Evolutionary conservation across 192 early-diverging fungal species (phyloP), one percentile per base, ranked within the genome.

Genomic region (Chytriomyces sp.): DNA sequence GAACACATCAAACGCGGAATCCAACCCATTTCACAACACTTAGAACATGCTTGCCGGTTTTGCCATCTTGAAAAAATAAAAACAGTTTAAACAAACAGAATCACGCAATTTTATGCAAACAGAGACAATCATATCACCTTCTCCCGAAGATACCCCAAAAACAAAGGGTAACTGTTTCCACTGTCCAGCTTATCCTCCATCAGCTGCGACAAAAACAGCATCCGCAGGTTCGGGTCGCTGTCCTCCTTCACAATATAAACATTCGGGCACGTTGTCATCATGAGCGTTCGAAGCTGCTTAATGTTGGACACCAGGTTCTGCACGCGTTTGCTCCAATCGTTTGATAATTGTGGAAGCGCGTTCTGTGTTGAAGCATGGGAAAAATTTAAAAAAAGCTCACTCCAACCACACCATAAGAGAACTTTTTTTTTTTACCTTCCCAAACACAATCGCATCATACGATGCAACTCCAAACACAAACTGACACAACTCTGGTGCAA

Each of bases 221-320:
- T 85, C 6, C 97, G 89, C 72, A 96, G 68, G 6, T 83, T 85
- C 24, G 92, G 89, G 72, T 97, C 95, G 16, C 93, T 94, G 76
- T 98, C 96, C 79, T 98, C 96, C 84, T 95, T 95, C 64, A 95
- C 90, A 50, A 98, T 81, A 79, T 93, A 94, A 23, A 95, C 76
- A 23, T 90, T 86, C 4, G 96, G 94, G 66, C 86, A 90, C 73
- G 68, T 89, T 86, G 81, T 93, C 76, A 44, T 89, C 83, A 69
- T 79, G 67, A 80, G 69, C 44, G 92, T 82, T 50, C 94, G 89
- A 76, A 87, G 82, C 61, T 91, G 85, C 16, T 91, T 89, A 43
- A 94, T 81, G 61, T 90, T 91, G 43, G 86, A 87, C 77, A 98
- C 84, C 50, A 98, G 87, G 80, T 89, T 86, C 64, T 93, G 88